These are phyloP conservation scores for Geotrichum restrictum DNA, from an alignment of 1,139 yeast species.

Conservation along the genomic window DNA sequence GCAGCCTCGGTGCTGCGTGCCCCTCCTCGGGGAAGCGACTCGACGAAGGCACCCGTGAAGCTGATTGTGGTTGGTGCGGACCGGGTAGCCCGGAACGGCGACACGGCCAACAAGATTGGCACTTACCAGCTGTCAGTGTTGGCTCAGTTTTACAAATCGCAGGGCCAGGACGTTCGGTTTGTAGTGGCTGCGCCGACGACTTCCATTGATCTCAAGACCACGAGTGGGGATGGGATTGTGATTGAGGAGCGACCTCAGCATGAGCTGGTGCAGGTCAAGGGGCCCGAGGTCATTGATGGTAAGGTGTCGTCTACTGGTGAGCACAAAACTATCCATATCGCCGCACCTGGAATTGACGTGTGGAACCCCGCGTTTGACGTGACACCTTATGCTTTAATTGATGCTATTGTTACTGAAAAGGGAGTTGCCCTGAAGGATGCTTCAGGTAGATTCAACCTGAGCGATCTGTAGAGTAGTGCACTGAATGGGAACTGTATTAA, in stretches of 20 bases:
- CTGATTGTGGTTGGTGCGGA: constrained; percentile 98
- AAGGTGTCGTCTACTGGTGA: constrained; percentile 31
- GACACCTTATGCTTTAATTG: constrained; percentile 77
- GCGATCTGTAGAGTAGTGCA: constrained; percentile 19
- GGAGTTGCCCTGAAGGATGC: constrained; percentile 42
- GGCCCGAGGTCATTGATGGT: constrained; percentile 49
- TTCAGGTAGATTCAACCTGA: constrained; percentile 34
- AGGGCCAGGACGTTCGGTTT: constrained; percentile 56
- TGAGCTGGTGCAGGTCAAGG: constrained; percentile 75
- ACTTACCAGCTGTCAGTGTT: constrained; percentile 82
- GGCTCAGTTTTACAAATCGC: constrained; percentile 40
- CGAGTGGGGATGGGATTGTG: constrained; percentile 65
- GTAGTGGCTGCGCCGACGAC: constrained; percentile 95
- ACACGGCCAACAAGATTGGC: constrained; percentile 96
- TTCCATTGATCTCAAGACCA: constrained; percentile 69
- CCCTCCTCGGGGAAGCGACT: constrained; percentile 15
- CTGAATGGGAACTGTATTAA: not conserved
- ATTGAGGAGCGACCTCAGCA: constrained; percentile 83
- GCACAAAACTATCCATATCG: constrained; percentile 56
- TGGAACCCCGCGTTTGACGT: constrained; percentile 98
- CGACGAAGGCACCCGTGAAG: constrained; percentile 52
- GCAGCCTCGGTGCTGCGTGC: constrained; percentile 64
- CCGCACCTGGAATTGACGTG: constrained; percentile 78
- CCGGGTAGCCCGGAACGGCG: constrained; percentile 81
- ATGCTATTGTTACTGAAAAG: constrained; percentile 82